Conservation (phyloP, 345 rosid species). For the Pugionium dolabratum region DNA sequence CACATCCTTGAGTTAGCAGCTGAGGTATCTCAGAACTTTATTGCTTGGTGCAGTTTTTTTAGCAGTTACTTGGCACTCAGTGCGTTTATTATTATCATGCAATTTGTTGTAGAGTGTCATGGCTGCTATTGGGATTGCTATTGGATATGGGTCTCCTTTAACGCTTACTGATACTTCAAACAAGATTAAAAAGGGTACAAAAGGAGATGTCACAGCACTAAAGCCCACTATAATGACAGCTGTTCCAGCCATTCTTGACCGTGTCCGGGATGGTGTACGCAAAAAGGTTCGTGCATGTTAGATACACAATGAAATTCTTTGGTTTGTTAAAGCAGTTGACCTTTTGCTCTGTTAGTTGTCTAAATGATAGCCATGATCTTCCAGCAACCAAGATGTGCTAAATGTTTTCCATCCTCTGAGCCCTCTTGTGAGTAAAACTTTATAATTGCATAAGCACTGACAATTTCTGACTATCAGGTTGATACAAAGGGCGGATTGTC, state of each 20-base stretch:
- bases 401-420: slow-evolving; percentile 9
- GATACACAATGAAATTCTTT: slow-evolving; percentile 1
- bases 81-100: slow-evolving; percentile 19
- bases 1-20: slow-evolving; percentile 97
- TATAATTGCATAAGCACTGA: slow-evolving; percentile 7
- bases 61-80: slow-evolving; percentile 11
- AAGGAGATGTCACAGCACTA: slow-evolving; percentile 82
- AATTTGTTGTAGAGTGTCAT: slow-evolving; percentile 61
- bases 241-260: slow-evolving; percentile 99
- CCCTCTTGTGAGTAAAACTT: background rate
- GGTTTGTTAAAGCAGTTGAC: slow-evolving; percentile 2
- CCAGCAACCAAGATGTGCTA: slow-evolving; percentile 17
- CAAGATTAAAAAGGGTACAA: slow-evolving; percentile 89
- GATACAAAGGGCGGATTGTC: slow-evolving; percentile 81
- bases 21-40: slow-evolving; percentile 53
- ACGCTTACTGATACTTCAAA: slow-evolving; percentile 94
- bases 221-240: slow-evolving; percentile 93
- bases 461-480: slow-evolving; percentile 54
- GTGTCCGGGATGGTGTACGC: slow-evolving; percentile 94
- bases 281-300: slow-evolving; percentile 64
- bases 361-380: background rate
- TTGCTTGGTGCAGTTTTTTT: slow-evolving; percentile 9
- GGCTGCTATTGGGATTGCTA: slow-evolving; percentile 84
- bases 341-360: slow-evolving; percentile 19
- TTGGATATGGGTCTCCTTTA: slow-evolving; percentile 95